Conservation (phyloP, 2,329 filamentous ascomycete genomes). For the Cercospora nicotianae region DNA sequence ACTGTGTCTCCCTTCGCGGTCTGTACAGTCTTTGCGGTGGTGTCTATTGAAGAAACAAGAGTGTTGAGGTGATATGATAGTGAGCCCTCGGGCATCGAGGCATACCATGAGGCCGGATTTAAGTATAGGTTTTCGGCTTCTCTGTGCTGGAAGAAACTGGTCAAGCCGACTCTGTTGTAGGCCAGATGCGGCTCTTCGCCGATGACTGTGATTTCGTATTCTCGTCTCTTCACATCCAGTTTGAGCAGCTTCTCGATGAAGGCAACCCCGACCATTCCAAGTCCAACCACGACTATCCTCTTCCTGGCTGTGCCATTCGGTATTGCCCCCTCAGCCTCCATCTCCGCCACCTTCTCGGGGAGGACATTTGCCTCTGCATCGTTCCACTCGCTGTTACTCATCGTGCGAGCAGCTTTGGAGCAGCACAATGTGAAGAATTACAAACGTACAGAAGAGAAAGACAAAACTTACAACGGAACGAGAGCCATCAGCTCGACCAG, state of each 20-base stretch:
- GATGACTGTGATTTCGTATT: constrained; percentile 81
- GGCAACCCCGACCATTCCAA: constrained; percentile 73
- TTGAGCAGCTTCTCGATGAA: constrained; percentile 84
- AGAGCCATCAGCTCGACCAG: background rate
- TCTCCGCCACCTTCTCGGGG: constrained; percentile 45
- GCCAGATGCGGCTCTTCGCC: constrained; percentile 85
- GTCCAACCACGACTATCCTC: constrained; percentile 75
- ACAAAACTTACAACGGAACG: constrained; percentile 1
- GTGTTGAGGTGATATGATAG: constrained; percentile 76
- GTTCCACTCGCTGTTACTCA: constrained; percentile 50
- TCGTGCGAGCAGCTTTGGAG: constrained; percentile 22
- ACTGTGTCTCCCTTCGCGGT: constrained; percentile 70
- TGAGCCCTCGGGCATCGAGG: constrained; percentile 63
- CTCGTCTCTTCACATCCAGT: constrained; percentile 70
- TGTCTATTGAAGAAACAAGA: constrained; percentile 66
- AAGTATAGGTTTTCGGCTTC: constrained; percentile 85
- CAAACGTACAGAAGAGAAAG: background rate
- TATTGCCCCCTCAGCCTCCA: constrained; percentile 39
- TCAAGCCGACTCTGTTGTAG: constrained; percentile 87
- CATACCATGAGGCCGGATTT: constrained; percentile 80
- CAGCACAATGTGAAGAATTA: background rate
- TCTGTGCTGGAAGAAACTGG: constrained; percentile 84
- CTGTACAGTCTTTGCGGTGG: constrained; percentile 63
- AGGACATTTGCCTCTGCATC: constrained; percentile 49
- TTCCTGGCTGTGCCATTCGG: constrained; percentile 52